Evolutionary conservation across 345 rosid species (phyloP).

Genomic region (Hevea brasiliensis): DNA sequence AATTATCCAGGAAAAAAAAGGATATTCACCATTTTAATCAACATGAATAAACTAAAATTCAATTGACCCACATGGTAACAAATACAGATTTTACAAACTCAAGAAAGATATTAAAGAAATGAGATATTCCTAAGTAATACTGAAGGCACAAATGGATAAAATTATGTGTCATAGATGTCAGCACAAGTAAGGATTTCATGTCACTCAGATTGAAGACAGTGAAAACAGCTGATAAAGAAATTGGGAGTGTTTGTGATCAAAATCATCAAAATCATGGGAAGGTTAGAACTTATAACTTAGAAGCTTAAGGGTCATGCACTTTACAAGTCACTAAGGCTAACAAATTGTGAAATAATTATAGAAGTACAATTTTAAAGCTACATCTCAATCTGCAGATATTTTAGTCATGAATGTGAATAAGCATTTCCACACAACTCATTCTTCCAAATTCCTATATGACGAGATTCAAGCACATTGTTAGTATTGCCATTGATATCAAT

Average conservation of each 20-base stretch:
- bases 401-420: not conserved
- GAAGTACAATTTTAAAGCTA: not conserved
- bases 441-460: not conserved
- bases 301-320: not conserved
- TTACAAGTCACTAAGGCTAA: slow-evolving; percentile 2
- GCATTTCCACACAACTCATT: not conserved
- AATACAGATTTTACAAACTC: not conserved
- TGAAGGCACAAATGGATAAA: slow-evolving; percentile 1
- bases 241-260: not conserved
- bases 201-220: not conserved
- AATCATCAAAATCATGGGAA: not conserved
- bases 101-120: not conserved
- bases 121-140: not conserved
- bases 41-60: not conserved
- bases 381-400: not conserved
- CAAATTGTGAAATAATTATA: not conserved
- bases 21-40: not conserved
- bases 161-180: not conserved
- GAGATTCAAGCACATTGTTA: not conserved
- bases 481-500: not conserved
- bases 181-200: not conserved
- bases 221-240: not conserved
- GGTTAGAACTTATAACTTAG: not conserved
- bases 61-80: not conserved
- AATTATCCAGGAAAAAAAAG: not conserved